Evolutionary conservation across 352 stramenopile species (phyloP), one percentile per base, ranked within the genome.

Genomic region (Pythium inflatum): DNA sequence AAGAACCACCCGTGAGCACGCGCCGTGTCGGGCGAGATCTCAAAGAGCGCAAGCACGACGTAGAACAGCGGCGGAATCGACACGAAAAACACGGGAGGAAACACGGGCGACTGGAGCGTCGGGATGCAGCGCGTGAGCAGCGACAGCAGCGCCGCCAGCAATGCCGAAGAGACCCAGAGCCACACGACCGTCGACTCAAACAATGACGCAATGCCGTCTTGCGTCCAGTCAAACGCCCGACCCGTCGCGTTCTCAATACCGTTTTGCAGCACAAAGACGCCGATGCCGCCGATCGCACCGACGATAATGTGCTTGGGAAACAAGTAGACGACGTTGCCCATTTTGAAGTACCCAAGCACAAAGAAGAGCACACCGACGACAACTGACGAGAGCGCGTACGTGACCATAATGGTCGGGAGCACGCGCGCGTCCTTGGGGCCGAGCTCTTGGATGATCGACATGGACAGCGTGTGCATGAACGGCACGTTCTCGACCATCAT

Each of bases 401-500:
- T 85, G 62, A 98, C 92, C 36, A 98, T 88, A 40, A 98, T 85
- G 28, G 95, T 98, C 9, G 90, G 91, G 22, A 98, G 64, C 9
- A 87, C 83, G 20, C 83, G 85, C 18, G 89, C 78, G 36, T 78
- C 89, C 51, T 76, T 82, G 16, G 85, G 77, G 13, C 90, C 93
- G 33, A 97, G 74, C 51, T 95, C 78, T 43, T 91, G 76, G 69
- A 98, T 95, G 69, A 95, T 92, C 18, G 80, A 75, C 38, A 92
- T 78, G 18, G 91, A 88, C 33, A 99, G 80, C 9, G 88, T 90
- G 75, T 98, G 91, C 82, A 95, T 96, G 77, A 99, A 99, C 25
- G 96, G 96, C 54, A 98, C 90, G 73, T 98, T 98, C 74, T 99
- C 96, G 36, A 98, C 92, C 94, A 99, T 98, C 88, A 98, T 97